Base-by-base conservation (phyloP, 352 stramenopile species). In the Globisporangium lucens region DNA sequence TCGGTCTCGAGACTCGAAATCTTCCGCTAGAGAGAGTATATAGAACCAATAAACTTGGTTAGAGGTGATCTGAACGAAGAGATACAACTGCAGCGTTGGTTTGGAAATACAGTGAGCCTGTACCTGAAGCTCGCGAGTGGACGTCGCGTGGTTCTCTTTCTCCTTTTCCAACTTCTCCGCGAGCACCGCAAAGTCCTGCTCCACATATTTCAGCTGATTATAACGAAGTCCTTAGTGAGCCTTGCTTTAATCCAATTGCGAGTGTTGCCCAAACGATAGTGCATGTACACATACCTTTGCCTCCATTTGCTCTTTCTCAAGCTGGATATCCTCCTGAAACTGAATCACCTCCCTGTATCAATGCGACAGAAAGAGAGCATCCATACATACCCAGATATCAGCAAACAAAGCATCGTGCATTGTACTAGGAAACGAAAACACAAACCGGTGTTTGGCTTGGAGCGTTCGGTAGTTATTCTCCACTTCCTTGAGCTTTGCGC, bases 391-490 rank as follows among this genome's bases (percentile, higher is more conserved):
- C 10, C 53, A 65, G 7, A 20, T n/a, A 10, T 36, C 27, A 24
- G 27, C 24, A 65, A 9, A 20, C 59, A 65, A 53, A 53, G 57
- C 20, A 52, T 52, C 17, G 5, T 13, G 4, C 10, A 12, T 8
- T 52, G 6, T 1, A 27, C 20, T 0, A n/a, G 12, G 46, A n/a
- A 3, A 27, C 6, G 47, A 53, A 12, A 27, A 17, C 9, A 47
- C 69, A 15, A 67, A 91, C 86, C 86, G 72, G 57, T 91, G 81
- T 46, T 92, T 93, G 3, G 69, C 69, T 67, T 94, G 84, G n/a
- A 94, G 77, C 13, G 79, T 72, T 20, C 77, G 82, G 60, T 93
- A 91, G 64, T 94, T 84, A 46, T 81, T 87, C 61, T 94, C 86
- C 2, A 89, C 70, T 72, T 94, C 86, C 61, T 94, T 94, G 5